Conservation (phyloP, 169 alveolate species). For the Cytauxzoon felis region DNA sequence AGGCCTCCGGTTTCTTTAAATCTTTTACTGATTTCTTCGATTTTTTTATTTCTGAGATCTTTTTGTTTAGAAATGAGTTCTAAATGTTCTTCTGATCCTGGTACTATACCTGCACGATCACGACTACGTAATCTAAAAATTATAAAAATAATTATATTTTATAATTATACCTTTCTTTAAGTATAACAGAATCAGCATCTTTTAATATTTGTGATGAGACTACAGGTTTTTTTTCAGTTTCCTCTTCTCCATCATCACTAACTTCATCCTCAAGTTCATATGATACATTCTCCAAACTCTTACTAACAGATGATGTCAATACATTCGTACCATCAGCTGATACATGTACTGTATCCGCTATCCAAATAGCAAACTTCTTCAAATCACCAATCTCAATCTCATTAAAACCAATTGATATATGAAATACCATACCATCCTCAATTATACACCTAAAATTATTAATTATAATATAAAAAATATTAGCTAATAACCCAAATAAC, state of each 20-base stretch:
- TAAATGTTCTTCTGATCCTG: slow-evolving; percentile 64
- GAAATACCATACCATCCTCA: slow-evolving; percentile 77
- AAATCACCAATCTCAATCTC: slow-evolving; percentile 62
- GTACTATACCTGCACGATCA: slow-evolving; percentile 60
- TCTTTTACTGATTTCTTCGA: slow-evolving; percentile 80
- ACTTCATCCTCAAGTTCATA: slow-evolving; percentile 77
- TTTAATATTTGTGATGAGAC: slow-evolving; percentile 69
- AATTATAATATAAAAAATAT: too few species aligned
- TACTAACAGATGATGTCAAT: slow-evolving; percentile 72
- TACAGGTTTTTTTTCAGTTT: slow-evolving; percentile 60
- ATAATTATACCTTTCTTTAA: slow-evolving; percentile 52
- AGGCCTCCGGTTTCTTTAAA: slow-evolving; percentile 74
- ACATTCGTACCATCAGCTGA: slow-evolving; percentile 67
- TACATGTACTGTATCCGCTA: slow-evolving; percentile 83
- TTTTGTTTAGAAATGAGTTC: slow-evolving; percentile 76
- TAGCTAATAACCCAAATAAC: too few species aligned
- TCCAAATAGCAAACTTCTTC: slow-evolving; percentile 82
- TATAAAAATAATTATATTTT: neutral
- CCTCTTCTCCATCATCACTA: slow-evolving; percentile 4
- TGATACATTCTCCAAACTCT: slow-evolving; percentile 75
- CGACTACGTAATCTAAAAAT: slow-evolving; percentile 56
- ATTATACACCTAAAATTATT: too few species aligned
- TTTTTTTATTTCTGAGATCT: slow-evolving; percentile 76
- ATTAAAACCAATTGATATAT: slow-evolving; percentile 79
- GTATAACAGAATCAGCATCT: slow-evolving; percentile 73